These are phyloP conservation scores for Kwoniella pini DNA, from an alignment of 768 basidiomycete genomes.

Conservation along the genomic window DNA sequence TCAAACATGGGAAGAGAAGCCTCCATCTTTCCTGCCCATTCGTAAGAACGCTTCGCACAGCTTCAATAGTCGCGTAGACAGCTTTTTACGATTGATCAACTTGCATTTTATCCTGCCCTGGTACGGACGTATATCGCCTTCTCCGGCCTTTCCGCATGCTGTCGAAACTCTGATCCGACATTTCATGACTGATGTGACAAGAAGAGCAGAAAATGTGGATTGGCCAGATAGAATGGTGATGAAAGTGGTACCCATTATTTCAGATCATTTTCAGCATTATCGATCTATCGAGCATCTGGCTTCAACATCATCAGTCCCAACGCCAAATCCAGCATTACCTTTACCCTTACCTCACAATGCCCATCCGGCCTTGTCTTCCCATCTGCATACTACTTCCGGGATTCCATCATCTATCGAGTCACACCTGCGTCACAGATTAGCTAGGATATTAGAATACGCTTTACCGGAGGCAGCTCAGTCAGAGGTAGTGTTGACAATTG, in stretches of 20 bases:
- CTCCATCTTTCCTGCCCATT: conserved; percentile 65
- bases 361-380: conserved; percentile 33
- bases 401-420: conserved; percentile 86
- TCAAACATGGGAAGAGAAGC: conserved; percentile 81
- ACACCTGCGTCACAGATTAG: conserved; percentile 73
- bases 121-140: conserved; percentile 83
- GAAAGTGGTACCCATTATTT: conserved; percentile 83
- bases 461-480: conserved; percentile 79
- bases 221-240: conserved; percentile 74
- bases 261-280: conserved; percentile 83
- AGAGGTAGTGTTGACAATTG: conserved; percentile 68
- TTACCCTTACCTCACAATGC: conserved; percentile 34
- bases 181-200: conserved; percentile 63
- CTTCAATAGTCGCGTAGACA: conserved; percentile 72
- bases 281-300: conserved; percentile 71
- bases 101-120: conserved; percentile 85
- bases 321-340: conserved; percentile 30
- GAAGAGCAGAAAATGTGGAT: conserved; percentile 66
- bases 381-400: conserved; percentile 12
- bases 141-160: conserved; percentile 82
- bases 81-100: conserved; percentile 75
- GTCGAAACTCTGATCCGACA: conserved; percentile 74
- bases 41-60: conserved; percentile 63
- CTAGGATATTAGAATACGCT: conserved; percentile 68
- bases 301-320: conserved; percentile 22